Percentiles rank a stretch among this genome's conserved stretches.
These are phyloP conservation scores for Raphanus raphanistrum DNA, from an alignment of 345 rosid species.

Conservation along the genomic window DNA sequence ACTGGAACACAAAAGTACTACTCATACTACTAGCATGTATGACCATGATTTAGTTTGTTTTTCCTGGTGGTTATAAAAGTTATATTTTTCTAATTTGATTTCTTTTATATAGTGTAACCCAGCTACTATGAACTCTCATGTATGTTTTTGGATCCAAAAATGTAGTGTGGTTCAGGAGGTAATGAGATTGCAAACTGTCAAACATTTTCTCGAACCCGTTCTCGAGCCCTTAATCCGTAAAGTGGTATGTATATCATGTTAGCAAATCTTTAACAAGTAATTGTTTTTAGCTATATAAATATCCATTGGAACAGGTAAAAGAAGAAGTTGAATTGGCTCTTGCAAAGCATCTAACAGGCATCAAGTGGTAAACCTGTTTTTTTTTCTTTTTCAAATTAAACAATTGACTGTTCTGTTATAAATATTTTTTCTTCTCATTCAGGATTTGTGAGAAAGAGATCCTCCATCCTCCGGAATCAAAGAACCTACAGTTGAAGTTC, in stretches of 20 bases:
- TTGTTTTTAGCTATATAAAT: neutral
- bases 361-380: conserved; percentile 55
- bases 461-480: conserved; percentile 50
- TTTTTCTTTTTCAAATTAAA: neutral
- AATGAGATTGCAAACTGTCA: conserved; percentile 69
- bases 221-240: conserved; percentile 92
- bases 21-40: neutral
- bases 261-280: neutral
- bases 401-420: neutral
- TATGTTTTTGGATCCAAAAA: conserved; percentile 22
- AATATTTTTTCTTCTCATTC: neutral
- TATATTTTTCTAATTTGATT: no score
- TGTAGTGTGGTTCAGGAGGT: conserved; percentile 92
- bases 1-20: neutral
- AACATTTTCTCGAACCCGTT: conserved; percentile 77
- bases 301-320: conserved; percentile 62
- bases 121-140: conserved; percentile 21
- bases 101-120: neutral
- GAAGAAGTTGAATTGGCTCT: conserved; percentile 95
- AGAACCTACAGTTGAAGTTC: conserved; percentile 71
- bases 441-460: conserved; percentile 71
- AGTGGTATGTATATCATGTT: conserved; percentile 61
- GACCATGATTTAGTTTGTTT: neutral
- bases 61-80: neutral
- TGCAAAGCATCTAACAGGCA: conserved; percentile 59